These are phyloP conservation scores for Lentinula lateritia DNA, from an alignment of 768 basidiomycete genomes.

Conservation along the genomic window DNA sequence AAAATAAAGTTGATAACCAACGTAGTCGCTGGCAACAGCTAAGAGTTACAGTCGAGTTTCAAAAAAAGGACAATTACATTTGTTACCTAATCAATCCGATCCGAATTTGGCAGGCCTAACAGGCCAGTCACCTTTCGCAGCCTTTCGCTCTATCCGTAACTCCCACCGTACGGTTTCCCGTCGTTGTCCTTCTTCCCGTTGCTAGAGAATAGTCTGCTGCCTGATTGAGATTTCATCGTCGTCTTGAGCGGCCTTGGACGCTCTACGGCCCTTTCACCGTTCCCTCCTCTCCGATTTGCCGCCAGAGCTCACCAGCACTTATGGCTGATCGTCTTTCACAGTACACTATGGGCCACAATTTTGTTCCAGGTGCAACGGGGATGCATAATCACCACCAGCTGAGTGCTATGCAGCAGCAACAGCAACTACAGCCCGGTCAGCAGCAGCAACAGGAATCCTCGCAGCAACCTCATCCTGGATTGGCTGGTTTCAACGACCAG, in stretches of 20 bases:
- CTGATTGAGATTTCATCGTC: not conserved
- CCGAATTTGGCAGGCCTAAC: slow-evolving; percentile 1
- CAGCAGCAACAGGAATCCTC: slow-evolving; percentile 24
- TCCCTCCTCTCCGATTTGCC: slow-evolving; percentile 14
- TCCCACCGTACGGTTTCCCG: not conserved
- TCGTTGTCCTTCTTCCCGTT: not conserved
- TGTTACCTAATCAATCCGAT: slow-evolving; percentile 1
- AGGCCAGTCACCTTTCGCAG: not conserved
- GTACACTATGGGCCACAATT: slow-evolving; percentile 51
- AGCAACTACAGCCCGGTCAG: slow-evolving; percentile 36
- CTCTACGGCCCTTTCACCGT: not conserved
- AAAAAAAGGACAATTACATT: not conserved
- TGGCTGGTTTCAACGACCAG: slow-evolving; percentile 46
- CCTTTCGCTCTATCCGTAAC: slow-evolving; percentile 1
- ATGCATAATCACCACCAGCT: slow-evolving; percentile 40
- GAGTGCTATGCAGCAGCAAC: slow-evolving; percentile 32
- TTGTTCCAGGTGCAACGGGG: slow-evolving; percentile 25
- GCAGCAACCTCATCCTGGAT: slow-evolving; percentile 31
- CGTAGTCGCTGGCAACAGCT: too few species aligned
- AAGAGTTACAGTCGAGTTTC: not conserved
- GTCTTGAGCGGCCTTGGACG: not conserved
- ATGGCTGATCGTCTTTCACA: slow-evolving; percentile 60
- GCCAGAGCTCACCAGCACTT: slow-evolving; percentile 21
- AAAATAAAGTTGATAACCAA: too few species aligned
- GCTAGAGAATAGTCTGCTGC: not conserved